Conservation (phyloP, 371 early-diverging fungal genomes). For the Mortierella sp. region DNA sequence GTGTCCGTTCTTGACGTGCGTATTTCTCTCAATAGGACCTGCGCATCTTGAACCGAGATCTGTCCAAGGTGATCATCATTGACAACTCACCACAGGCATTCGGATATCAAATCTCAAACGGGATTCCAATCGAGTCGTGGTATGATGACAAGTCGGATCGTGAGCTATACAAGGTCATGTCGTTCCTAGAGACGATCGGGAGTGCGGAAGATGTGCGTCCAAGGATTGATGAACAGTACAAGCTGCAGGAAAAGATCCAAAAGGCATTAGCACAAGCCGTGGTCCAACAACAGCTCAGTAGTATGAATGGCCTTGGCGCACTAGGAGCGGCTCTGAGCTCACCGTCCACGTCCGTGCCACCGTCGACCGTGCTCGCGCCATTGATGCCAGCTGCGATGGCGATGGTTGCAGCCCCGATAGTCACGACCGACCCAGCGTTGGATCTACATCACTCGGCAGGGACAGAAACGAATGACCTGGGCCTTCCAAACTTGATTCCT, state of each 20-base stretch:
- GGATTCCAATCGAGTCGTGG: slow-evolving; percentile 77
- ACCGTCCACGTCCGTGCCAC: background rate
- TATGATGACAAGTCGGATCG: slow-evolving; percentile 70
- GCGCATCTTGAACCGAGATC: slow-evolving; percentile 70
- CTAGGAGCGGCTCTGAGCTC: slow-evolving; percentile 23
- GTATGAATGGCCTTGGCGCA: slow-evolving; percentile 32
- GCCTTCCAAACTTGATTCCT: slow-evolving; percentile 17
- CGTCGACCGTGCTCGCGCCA: background rate
- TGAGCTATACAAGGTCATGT: slow-evolving; percentile 65
- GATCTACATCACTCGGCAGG: background rate
- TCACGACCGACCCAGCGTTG: background rate
- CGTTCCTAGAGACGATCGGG: slow-evolving; percentile 63
- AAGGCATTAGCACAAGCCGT: slow-evolving; percentile 32
- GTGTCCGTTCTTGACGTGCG: too few relatives aligned
- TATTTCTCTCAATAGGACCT: slow-evolving; percentile 64
- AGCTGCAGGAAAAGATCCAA: slow-evolving; percentile 45
- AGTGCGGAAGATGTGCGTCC: slow-evolving; percentile 74
- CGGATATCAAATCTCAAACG: slow-evolving; percentile 74
- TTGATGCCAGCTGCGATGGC: background rate
- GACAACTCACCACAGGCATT: slow-evolving; percentile 72
- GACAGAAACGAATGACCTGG: slow-evolving; percentile 1
- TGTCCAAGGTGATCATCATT: slow-evolving; percentile 68
- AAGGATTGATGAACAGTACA: slow-evolving; percentile 60
- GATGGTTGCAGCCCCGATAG: background rate
- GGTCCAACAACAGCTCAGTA: slow-evolving; percentile 37